Evolutionary conservation across 139 green algal species (phyloP), one percentile per base, ranked within the genome.

Genomic region (Chlorella sp.): DNA sequence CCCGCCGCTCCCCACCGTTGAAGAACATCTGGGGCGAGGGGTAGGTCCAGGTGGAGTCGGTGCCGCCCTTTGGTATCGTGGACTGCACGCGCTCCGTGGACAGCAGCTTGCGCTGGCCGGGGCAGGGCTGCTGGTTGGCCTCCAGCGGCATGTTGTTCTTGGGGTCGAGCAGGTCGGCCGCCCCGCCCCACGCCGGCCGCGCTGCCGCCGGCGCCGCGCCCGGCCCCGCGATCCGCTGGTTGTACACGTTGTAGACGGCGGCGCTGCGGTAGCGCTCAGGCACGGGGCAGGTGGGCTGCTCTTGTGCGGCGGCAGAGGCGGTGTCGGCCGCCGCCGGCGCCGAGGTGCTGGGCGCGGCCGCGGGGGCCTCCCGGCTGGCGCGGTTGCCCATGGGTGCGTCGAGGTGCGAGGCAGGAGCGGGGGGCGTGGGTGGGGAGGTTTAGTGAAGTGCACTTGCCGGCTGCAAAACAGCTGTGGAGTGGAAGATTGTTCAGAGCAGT

Each of bases 1-100:
- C 5, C 3, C 46, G 65, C 15, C 41, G 29, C 84, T n/a, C n/a
- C n/a, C 56, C 75, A 94, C 91, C 91, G 79, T 98, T 98, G 84
- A 93, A 98, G 48, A 98, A 97, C 95, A 98, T 98, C 75, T 98
- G 94, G 9, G 95, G 92, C 27, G 92, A 97, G 9, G 95, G 95
- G 69, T 97, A 98, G 0, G 87, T 38, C 95, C 95, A 98, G 2
- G 90, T 97, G 33, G 25, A 59, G 1, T 87, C 76, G 33, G 93
- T 95, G 42, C 93, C 93, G 42, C 92, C 90, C 75, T 98, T 98
- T 29, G 94, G 94, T 58, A 98, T 98, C 42, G 60, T 97, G 23
- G 85, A 94, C 8, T 67, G 38, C 5, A 91, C 66, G 6, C 95
- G 77, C 2, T 92, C 81, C 1, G 85, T 93, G 41, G 92, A 93